These are phyloP conservation scores for Hypoxylon rickii DNA, from an alignment of 495 filamentous ascomycete genomes.

Conservation along the genomic window DNA sequence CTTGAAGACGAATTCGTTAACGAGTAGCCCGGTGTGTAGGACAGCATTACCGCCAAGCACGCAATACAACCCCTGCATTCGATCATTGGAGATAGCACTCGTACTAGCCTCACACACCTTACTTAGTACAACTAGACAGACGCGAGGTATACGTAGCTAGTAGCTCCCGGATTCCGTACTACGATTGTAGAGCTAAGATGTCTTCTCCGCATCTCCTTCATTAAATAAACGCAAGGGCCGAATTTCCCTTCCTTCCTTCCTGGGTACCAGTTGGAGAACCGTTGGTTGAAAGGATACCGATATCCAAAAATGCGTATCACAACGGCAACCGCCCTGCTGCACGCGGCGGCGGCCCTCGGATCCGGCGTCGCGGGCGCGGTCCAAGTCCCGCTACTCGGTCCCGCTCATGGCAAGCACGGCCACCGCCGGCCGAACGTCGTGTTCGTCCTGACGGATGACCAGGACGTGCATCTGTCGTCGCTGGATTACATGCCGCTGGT, in stretches of 20 bases:
- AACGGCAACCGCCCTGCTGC: background rate
- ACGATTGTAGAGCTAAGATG: background rate
- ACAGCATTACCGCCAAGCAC: conserved; percentile 20
- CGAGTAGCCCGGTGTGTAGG: too few relatives aligned
- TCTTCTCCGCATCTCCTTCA: background rate
- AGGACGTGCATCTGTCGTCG: conserved; percentile 60
- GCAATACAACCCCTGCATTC: conserved; percentile 27
- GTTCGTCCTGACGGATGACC: conserved; percentile 65
- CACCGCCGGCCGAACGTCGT: conserved; percentile 41
- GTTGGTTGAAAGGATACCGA: background rate
- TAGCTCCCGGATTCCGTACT: background rate
- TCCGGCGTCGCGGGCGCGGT: conserved; percentile 2
- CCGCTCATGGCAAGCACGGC: background rate
- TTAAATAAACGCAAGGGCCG: too few relatives aligned
- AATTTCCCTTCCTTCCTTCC: background rate
- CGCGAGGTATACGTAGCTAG: too few relatives aligned
- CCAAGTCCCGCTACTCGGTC: conserved; percentile 6
- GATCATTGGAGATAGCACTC: conserved; percentile 23
- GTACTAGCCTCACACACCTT: too few relatives aligned
- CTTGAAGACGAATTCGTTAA: background rate
- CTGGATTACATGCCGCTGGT: conserved; percentile 59
- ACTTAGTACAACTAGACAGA: too few relatives aligned
- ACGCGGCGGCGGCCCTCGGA: background rate
- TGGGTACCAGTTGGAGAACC: too few relatives aligned
- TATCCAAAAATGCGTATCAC: conserved; percentile 6